Base-by-base conservation (phyloP, 305 asterid genomes). In the Solanum hybrid region DNA sequence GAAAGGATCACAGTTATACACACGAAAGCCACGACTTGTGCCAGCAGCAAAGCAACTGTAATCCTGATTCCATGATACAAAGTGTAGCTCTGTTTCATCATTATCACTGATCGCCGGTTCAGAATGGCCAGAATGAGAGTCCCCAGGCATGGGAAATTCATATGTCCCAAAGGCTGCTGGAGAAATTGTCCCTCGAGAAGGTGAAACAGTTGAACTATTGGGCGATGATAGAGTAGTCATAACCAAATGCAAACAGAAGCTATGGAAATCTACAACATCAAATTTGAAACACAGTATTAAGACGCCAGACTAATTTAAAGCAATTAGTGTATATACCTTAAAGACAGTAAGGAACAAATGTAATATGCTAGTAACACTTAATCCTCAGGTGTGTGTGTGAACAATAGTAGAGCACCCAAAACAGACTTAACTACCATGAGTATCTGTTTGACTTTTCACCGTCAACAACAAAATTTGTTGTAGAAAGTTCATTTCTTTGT, bases 61-160 rank as follows among this genome's bases (percentile, higher is more conserved):
- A 92, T 97, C 99, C 93, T 97, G 99, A 92, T 97, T 97, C 99
- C 99, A 97, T 22, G 98, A 94, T 78, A 97, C 96, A 37, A 94
- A 94, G 92, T 95, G 93, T 84, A 97, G 92, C 93, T 95, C 98
- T 28, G 95, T 90, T 83, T 94, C 98, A 39, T 93, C 96, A 75
- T 86, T 93, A 78, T 94, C 98, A 93, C 89, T 90, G 78, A 87
- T 85, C 71, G 93, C 96, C 8, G 85, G 80, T 89, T 94, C 94
- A 90, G 95, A 91, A 83, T 90, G 95, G 91, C 84, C 89, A 91
- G 88, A 91, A 87, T 93, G 93, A 88, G 95, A 89, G 84, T 91
- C 90, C 90, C 94, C 95, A 78, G 88, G 88, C 90, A 89, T 90
- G 20, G 94, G 76, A n/a, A 93, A 86, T 77, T 93, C 93, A 73